Conservation (phyloP, 352 stramenopile species). For the Phytophthora nicotianae region DNA sequence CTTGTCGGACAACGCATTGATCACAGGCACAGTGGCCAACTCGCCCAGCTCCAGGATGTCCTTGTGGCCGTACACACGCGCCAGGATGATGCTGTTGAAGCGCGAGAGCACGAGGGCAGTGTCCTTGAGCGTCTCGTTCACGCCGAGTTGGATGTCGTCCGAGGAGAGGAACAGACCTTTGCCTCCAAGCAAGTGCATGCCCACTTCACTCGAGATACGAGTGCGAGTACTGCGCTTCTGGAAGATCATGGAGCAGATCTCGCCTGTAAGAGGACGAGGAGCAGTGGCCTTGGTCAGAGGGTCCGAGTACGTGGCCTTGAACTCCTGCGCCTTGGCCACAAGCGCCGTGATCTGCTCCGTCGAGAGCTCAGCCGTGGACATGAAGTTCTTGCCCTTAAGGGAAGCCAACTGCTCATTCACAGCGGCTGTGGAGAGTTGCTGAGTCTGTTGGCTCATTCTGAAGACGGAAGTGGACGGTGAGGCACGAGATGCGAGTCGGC, state of each 20-base stretch:
- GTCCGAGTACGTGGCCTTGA: conserved; percentile 73
- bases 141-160: conserved; percentile 97
- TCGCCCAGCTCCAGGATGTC: conserved; percentile 90
- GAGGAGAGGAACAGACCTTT: conserved; percentile 97
- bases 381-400: conserved; percentile 71
- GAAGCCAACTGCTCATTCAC: conserved; percentile 46
- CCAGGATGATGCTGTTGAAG: conserved; percentile 97
- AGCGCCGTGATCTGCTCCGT: conserved; percentile 57
- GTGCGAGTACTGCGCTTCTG: conserved; percentile 94
- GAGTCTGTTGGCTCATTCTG: conserved; percentile 11
- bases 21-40: conserved; percentile 94
- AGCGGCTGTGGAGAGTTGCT: conserved; percentile 23
- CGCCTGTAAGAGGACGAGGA: conserved; percentile 66
- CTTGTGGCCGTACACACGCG: conserved; percentile 94
- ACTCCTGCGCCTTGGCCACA: conserved; percentile 69
- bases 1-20: conserved; percentile 98
- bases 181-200: conserved; percentile 96
- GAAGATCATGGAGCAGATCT: conserved; percentile 95
- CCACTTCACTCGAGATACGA: conserved; percentile 94
- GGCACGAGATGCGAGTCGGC: conserved; percentile 19
- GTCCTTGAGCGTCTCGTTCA: conserved; percentile 97
- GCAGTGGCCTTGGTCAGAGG: conserved; percentile 53
- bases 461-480: conserved; percentile 1
- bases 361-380: conserved; percentile 72
- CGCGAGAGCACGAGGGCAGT: conserved; percentile 88